Percentiles rank a stretch among this genome's conserved stretches.
Conservation (phyloP, 2,329 filamentous ascomycete genomes). For the Ceratocystis diversiconidia region DNA sequence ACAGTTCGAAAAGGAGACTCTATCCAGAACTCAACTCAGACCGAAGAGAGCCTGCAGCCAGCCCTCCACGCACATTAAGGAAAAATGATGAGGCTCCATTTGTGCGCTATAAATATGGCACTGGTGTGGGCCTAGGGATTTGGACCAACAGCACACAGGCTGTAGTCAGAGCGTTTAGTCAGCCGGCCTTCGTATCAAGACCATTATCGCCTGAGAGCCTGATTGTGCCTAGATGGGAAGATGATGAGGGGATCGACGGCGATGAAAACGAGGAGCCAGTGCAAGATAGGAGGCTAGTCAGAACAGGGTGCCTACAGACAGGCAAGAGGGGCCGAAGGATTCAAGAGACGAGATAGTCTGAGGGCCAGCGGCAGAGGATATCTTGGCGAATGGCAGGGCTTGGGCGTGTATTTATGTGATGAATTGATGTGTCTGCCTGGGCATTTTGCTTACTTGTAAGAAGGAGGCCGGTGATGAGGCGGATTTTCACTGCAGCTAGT, state of each 20-base stretch:
- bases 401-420: neutral
- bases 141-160: neutral
- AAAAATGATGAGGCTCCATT: neutral
- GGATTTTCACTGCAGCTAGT: neutral
- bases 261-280: neutral
- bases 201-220: constrained; percentile 1
- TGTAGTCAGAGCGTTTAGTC: neutral
- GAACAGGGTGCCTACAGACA: neutral
- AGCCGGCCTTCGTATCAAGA: neutral
- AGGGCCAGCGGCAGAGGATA: neutral
- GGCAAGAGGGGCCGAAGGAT: neutral
- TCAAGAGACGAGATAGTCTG: neutral
- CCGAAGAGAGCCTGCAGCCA: neutral
- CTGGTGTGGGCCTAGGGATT: constrained; percentile 8
- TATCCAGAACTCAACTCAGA: neutral
- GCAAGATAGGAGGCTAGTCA: neutral
- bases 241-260: constrained; percentile 7
- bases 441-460: neutral
- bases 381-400: neutral
- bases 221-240: constrained; percentile 9
- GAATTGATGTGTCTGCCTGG: neutral
- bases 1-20: neutral
- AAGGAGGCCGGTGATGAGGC: neutral
- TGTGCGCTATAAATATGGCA: neutral
- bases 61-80: neutral